Base-by-base conservation (phyloP, 2,329 filamentous ascomycete genomes). In the Fulvia fulva region DNA sequence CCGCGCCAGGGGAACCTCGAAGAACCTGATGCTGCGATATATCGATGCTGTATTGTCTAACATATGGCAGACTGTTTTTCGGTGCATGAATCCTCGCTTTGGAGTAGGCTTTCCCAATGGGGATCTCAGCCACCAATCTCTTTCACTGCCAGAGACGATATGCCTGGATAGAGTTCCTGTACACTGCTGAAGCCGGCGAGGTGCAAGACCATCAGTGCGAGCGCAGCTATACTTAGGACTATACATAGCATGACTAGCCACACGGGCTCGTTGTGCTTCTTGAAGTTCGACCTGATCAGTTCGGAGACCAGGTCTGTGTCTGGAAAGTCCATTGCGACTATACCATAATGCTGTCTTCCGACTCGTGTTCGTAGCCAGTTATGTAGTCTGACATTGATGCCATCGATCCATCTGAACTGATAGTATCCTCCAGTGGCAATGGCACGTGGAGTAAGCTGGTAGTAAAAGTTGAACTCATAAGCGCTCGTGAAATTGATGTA, bases 401-500 rank as follows among this genome's bases (percentile, higher is more conserved):
- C 78, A 19, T 71, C 67, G 30, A 78, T 73, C 74, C 77, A 80
- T 34, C 69, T 67, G 51, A 77, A 74, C 37, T 67, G 66, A 62
- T 71, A 76, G 63, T 75, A 77, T 0, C 74, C 77, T 6, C 78
- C 78, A 1, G 78, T 69, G 0, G 78, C 77, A 41, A 80, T 74
- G 67, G 76, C 62, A 5, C 64, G 62, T 1, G 72, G 72, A 9
- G 70, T 55, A 28, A 72, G 56, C 57, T 73, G 72, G 57, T 71
- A 70, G 55, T 63, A 71, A 25, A 71, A 47, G 49, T 73, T 74
- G 65, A 74, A 77, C 61, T 78, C 77, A 7, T 76, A 78, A 3
- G 75, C 76, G 19, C 73, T 76, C 60, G 72, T 75, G 60, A 80
- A 80, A 61, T 77, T 77, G 53, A 78, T 65, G 51, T 71, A 77